phyloP scores from a whole-genome alignment of 2,329 filamentous ascomycete genomes.

The Hypoxylon sp. region DNA sequence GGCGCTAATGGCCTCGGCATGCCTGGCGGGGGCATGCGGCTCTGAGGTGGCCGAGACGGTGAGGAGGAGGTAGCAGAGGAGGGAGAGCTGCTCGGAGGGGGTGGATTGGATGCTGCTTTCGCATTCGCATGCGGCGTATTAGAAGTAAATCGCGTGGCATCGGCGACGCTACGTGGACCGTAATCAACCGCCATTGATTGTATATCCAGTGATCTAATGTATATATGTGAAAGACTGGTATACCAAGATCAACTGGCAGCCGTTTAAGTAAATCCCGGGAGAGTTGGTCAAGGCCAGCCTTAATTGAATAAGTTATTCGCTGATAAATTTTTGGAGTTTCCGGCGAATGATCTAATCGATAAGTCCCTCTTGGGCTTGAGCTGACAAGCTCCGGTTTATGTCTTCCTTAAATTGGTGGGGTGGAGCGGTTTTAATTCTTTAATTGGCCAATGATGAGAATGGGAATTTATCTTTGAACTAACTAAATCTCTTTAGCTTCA shows the following conservation, averaged over 20 bases:
- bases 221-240: neutral
- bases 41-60: constrained; percentile 23
- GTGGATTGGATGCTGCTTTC: constrained; percentile 60
- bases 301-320: constrained; percentile 4
- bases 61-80: constrained; percentile 29
- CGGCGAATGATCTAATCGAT: constrained; percentile 32
- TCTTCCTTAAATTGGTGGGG: neutral
- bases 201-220: neutral
- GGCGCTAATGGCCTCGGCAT: constrained; percentile 54
- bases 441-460: constrained; percentile 13
- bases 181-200: constrained; percentile 44
- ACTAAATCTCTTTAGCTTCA: neutral
- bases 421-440: neutral
- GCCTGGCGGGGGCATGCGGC: constrained; percentile 44
- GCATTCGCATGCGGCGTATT: constrained; percentile 79
- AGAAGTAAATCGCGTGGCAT: constrained; percentile 84
- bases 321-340: constrained; percentile 37
- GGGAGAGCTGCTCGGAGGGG: constrained; percentile 27
- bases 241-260: neutral
- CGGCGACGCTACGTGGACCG: constrained; percentile 77
- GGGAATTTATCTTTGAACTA: neutral
- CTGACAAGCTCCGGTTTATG: neutral
- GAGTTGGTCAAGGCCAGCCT: constrained; percentile 6
- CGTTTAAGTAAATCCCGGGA: neutral
- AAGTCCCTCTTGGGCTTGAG: constrained; percentile 4